Evolutionary conservation across 352 stramenopile genomes (phyloP).

Genomic region (Globisporangium emineosum): DNA sequence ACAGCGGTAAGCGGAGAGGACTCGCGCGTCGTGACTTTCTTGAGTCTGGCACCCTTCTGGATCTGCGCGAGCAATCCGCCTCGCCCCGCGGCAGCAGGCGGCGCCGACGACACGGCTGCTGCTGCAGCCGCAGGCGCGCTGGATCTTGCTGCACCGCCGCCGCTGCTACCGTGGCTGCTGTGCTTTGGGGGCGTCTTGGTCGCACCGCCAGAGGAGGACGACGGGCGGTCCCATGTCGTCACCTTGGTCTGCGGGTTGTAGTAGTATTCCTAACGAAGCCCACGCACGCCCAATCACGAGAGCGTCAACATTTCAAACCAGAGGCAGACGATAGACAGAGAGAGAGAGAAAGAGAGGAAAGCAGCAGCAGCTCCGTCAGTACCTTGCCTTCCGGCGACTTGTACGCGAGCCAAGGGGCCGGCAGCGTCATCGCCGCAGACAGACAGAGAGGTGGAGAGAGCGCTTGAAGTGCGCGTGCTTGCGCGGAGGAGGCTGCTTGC

Average conservation of each 20-base stretch:
- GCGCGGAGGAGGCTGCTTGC: no score
- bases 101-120: slow-evolving; percentile 10
- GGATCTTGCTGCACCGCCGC: not conserved
- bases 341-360: not conserved
- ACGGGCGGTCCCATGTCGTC: slow-evolving; percentile 81
- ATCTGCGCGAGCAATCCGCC: slow-evolving; percentile 68
- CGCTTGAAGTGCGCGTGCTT: no score
- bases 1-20: slow-evolving; percentile 53
- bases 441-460: not conserved
- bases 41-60: slow-evolving; percentile 62
- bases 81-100: slow-evolving; percentile 32
- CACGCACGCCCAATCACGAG: not conserved
- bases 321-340: not conserved
- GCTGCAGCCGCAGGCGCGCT: not conserved
- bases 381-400: slow-evolving; percentile 87
- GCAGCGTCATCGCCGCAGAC: slow-evolving; percentile 60
- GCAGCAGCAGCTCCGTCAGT: not conserved
- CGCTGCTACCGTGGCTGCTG: slow-evolving; percentile 26
- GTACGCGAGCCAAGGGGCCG: slow-evolving; percentile 79
- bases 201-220: slow-evolving; percentile 16
- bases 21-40: slow-evolving; percentile 79
- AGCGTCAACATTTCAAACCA: not conserved
- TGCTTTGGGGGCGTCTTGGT: slow-evolving; percentile 41
- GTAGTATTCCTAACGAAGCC: slow-evolving; percentile 77
- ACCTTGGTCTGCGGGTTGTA: slow-evolving; percentile 88